Evolutionary conservation across 1,139 yeast species (phyloP).

Genomic region (Suhomyces yuchorum): DNA sequence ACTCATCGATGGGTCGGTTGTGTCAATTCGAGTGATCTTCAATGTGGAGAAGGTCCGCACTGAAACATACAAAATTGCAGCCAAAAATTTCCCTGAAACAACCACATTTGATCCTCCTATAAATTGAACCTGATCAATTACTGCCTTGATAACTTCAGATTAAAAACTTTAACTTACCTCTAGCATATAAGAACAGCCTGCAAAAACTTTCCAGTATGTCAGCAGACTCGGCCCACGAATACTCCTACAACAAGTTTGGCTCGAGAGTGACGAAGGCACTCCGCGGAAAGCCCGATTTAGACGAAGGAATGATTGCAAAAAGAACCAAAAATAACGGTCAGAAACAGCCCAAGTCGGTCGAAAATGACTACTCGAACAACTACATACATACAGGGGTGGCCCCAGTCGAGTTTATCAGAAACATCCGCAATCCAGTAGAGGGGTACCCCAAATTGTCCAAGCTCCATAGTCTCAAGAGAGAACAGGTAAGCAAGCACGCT

Average conservation of each 20-base stretch:
- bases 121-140: background rate
- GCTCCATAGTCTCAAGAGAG: conserved; percentile 61
- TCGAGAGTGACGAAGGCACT: conserved; percentile 6
- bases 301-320: background rate
- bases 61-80: conserved; percentile 10
- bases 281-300: background rate
- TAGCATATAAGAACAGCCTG: too few species aligned
- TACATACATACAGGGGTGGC: conserved; percentile 58
- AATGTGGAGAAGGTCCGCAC: conserved; percentile 1
- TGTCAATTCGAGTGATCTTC: background rate
- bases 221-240: conserved; percentile 6
- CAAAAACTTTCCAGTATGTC: too few species aligned
- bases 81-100: conserved; percentile 4
- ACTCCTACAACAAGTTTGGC: conserved; percentile 17
- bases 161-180: too few species aligned
- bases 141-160: too few species aligned
- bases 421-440: conserved; percentile 62
- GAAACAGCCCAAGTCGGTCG: background rate
- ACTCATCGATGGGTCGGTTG: background rate
- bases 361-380: conserved; percentile 71
- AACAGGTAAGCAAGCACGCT: conserved; percentile 51
- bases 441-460: conserved; percentile 85
- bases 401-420: conserved; percentile 68
- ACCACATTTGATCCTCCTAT: background rate
- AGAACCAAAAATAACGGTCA: background rate